Percentiles rank a stretch among this genome's conserved stretches.
Conservation (phyloP, 139 green algal species). For the Chlorella sp. region DNA sequence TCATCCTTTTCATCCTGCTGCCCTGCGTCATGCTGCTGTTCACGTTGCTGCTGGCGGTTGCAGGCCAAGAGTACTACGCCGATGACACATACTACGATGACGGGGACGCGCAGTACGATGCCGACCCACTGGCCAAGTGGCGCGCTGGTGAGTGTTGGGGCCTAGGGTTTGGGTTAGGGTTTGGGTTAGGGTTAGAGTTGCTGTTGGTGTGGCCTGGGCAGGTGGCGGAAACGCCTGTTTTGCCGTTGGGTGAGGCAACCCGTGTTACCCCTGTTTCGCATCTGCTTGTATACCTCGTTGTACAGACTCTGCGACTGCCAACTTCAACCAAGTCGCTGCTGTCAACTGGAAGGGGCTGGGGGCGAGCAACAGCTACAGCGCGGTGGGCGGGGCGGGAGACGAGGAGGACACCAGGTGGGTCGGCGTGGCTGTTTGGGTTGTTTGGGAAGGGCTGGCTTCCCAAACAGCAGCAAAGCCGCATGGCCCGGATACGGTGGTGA, state of each 20-base stretch:
- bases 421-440: not conserved
- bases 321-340: not conserved
- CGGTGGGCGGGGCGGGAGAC: not conserved
- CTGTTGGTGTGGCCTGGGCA: not conserved
- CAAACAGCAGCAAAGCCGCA: no score
- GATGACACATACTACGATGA: no score
- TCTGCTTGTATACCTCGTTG: not conserved
- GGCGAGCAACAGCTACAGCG: not conserved
- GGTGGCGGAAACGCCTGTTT: not conserved
- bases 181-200: not conserved
- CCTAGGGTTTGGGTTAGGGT: not conserved
- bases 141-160: not conserved
- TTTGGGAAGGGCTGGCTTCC: not conserved
- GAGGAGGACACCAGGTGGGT: not conserved
- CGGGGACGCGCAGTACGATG: conserved; percentile 12
- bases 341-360: not conserved
- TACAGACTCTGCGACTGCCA: not conserved
- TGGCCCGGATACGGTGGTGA: not conserved
- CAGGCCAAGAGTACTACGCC: conserved; percentile 11
- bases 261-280: not conserved
- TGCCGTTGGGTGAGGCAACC: not conserved
- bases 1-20: no score
- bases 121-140: conserved; percentile 15
- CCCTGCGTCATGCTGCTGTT: no score
- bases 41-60: no score